A percentile compares a stretch with the other conserved stretches of the same genome.
Conservation (phyloP, 306 rosid genomes). For the Lablab purpureus region DNA sequence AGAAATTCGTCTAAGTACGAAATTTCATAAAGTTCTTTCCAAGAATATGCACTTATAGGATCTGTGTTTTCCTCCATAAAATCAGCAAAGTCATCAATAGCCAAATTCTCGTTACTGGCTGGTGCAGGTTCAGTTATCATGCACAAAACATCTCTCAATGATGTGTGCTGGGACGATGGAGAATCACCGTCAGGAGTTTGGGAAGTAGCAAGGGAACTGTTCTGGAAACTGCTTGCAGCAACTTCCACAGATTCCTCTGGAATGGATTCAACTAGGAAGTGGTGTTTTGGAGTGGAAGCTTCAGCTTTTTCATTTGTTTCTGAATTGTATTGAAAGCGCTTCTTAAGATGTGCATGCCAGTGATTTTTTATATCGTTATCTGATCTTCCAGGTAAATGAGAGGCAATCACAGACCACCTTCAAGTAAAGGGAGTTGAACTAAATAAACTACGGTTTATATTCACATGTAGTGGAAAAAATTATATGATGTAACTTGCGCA, state of each 20-base stretch:
- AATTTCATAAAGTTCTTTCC: slow-evolving; percentile 32
- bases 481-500: background rate
- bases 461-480: background rate
- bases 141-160: slow-evolving; percentile 5
- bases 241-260: background rate
- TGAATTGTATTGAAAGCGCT: slow-evolving; percentile 22
- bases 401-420: slow-evolving; percentile 46
- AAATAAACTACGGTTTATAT: background rate
- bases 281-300: background rate
- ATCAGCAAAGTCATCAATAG: background rate
- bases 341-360: slow-evolving; percentile 38
- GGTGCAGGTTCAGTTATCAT: background rate
- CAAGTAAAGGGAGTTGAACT: background rate
- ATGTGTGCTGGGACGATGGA: slow-evolving; percentile 1
- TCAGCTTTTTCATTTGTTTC: background rate
- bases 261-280: slow-evolving; percentile 26
- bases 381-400: slow-evolving; percentile 46
- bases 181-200: slow-evolving; percentile 3
- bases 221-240: slow-evolving; percentile 2
- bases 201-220: background rate
- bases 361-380: slow-evolving; percentile 45
- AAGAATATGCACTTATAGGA: slow-evolving; percentile 8
- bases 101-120: background rate
- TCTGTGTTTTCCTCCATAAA: background rate
- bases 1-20: slow-evolving; percentile 18